These are phyloP conservation scores for Rossbeevera mucosa DNA, from an alignment of 768 basidiomycete species.

Conservation along the genomic window DNA sequence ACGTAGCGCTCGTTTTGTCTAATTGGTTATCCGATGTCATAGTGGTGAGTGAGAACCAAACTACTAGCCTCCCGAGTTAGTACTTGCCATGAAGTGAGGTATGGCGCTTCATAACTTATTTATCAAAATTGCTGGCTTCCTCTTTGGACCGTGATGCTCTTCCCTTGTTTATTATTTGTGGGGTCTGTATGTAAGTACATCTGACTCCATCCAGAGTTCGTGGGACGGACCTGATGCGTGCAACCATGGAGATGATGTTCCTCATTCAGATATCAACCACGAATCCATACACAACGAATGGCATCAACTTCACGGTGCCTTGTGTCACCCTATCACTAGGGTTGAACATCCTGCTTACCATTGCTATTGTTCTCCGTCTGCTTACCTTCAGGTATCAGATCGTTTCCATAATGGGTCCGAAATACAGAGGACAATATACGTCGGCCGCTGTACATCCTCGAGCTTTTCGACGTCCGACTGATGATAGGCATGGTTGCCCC, in stretches of 20 bases:
- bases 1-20: no score
- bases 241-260: not conserved
- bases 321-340: constrained; percentile 28
- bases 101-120: no score
- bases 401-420: not conserved
- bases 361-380: constrained; percentile 9
- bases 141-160: not conserved
- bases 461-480: no score
- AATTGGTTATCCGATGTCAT: no score
- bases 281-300: not conserved
- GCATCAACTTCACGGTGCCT: constrained; percentile 7
- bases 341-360: constrained; percentile 32
- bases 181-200: not conserved
- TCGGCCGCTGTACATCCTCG: not conserved
- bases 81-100: no score
- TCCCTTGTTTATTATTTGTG: not conserved
- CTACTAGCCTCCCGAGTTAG: no score
- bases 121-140: no score
- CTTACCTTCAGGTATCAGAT: not conserved
- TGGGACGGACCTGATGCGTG: not conserved
- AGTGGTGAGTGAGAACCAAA: no score
- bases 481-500: no score
- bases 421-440: not conserved
- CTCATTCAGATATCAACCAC: not conserved
- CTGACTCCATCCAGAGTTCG: not conserved